Percentiles rank a stretch among this genome's conserved stretches.
phyloP scores from a whole-genome alignment of 2,329 filamentous ascomycete species.

The Daldinia sp. region DNA sequence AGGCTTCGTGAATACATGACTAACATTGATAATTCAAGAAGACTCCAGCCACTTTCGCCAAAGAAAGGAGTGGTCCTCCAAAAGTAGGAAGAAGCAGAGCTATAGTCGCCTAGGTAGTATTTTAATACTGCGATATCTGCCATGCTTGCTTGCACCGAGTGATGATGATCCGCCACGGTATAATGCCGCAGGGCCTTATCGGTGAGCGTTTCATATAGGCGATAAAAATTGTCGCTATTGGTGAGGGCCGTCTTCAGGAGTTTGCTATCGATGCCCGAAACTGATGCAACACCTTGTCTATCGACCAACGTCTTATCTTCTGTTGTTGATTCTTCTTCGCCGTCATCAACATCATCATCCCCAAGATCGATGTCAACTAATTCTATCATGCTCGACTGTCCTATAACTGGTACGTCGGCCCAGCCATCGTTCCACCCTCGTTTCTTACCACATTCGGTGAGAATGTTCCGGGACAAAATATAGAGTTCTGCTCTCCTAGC shows the following conservation, averaged over 20 bases:
- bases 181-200: constrained; percentile 86
- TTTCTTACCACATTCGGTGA: constrained; percentile 76
- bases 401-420: constrained; percentile 65
- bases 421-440: constrained; percentile 81
- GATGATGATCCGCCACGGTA: constrained; percentile 77
- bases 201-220: constrained; percentile 78
- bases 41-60: constrained; percentile 77
- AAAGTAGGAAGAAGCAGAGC: constrained; percentile 78
- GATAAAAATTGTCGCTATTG: constrained; percentile 70
- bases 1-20: constrained; percentile 87
- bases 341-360: constrained; percentile 48
- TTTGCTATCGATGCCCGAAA: constrained; percentile 61
- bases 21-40: constrained; percentile 83
- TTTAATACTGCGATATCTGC: constrained; percentile 88
- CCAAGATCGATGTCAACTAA: constrained; percentile 68
- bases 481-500: constrained; percentile 84
- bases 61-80: constrained; percentile 81
- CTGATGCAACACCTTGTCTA: constrained; percentile 38
- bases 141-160: constrained; percentile 79
- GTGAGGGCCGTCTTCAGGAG: constrained; percentile 68
- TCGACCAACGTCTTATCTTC: constrained; percentile 32
- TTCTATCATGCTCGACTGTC: constrained; percentile 53
- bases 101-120: constrained; percentile 77
- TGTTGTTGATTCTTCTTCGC: constrained; percentile 49
- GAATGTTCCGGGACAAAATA: constrained; percentile 78